A percentile compares a stretch with the other conserved stretches of the same genome.
Conservation (phyloP, 140 eudicot species). For the Flaveria floridana region DNA sequence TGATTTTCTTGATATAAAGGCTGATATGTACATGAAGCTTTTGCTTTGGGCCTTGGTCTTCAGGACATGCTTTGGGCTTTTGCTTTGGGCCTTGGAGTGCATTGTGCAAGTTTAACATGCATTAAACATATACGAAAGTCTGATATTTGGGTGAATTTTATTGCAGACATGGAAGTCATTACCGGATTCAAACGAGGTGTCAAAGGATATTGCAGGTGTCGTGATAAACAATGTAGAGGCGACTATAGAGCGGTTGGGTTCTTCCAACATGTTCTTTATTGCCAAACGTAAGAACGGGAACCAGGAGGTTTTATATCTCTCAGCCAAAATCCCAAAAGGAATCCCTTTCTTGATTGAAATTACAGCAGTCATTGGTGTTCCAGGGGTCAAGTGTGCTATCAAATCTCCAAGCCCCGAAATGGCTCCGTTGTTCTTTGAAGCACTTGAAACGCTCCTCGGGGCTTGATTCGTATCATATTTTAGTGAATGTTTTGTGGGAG, state of each 20-base stretch:
- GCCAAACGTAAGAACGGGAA: conserved; percentile 88
- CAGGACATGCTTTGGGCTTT: too few relatives aligned
- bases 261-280: conserved; percentile 90
- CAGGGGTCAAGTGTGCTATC: conserved; percentile 89
- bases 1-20: background rate
- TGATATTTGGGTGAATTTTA: background rate
- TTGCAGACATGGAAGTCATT: conserved; percentile 93
- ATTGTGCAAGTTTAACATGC: background rate
- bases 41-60: too few relatives aligned
- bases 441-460: conserved; percentile 66
- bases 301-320: conserved; percentile 85
- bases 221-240: conserved; percentile 63
- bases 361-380: conserved; percentile 67
- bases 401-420: conserved; percentile 90
- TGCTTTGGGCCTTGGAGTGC: background rate
- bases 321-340: conserved; percentile 81
- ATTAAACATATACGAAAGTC: background rate
- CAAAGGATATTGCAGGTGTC: conserved; percentile 58
- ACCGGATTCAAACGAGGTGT: conserved; percentile 85
- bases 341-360: conserved; percentile 87
- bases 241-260: conserved; percentile 60
- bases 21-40: background rate
- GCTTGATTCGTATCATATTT: conserved; percentile 34
- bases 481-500: conserved; percentile 17
- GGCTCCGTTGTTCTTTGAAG: conserved; percentile 94